A percentile compares a stretch with the other conserved stretches of the same genome.
These are phyloP conservation scores for Phascolomyces articulosus DNA, from an alignment of 371 early-diverging fungal genomes.

Conservation along the genomic window DNA sequence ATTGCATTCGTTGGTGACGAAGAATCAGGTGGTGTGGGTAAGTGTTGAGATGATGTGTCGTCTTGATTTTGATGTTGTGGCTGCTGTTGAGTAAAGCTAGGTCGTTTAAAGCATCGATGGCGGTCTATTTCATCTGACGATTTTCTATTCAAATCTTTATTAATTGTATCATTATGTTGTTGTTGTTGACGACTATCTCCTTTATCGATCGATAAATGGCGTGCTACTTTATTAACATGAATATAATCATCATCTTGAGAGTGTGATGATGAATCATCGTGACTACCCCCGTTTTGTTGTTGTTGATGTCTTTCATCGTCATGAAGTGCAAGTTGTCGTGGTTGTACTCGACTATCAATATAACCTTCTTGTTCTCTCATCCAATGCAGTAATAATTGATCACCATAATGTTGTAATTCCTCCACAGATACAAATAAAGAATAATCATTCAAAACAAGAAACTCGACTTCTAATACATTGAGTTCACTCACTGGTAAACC, in stretches of 20 bases:
- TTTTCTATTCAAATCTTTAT: slow-evolving; percentile 16
- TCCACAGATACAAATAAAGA: slow-evolving; percentile 71
- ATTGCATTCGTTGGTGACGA: slow-evolving; percentile 17
- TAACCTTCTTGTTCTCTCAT: slow-evolving; percentile 39
- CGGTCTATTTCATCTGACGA: slow-evolving; percentile 16
- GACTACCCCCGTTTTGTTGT: too few relatives aligned
- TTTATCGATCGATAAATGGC: slow-evolving; percentile 25
- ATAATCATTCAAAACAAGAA: slow-evolving; percentile 78
- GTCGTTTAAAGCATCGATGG: slow-evolving; percentile 21
- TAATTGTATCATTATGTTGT: not conserved
- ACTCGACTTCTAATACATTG: slow-evolving; percentile 86
- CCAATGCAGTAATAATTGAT: slow-evolving; percentile 67
- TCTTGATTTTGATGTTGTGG: not conserved
- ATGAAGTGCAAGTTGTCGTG: not conserved
- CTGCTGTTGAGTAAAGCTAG: slow-evolving; percentile 17
- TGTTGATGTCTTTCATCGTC: not conserved
- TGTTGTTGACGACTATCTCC: slow-evolving; percentile 5
- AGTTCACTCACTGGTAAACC: slow-evolving; percentile 89
- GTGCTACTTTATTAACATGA: slow-evolving; percentile 15
- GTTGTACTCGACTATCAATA: slow-evolving; percentile 9
- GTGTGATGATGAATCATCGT: not conserved
- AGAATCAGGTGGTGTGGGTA: slow-evolving; percentile 30
- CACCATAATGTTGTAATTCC: slow-evolving; percentile 81
- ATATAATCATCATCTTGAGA: slow-evolving; percentile 6
- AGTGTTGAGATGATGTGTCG: slow-evolving; percentile 9